Evolutionary conservation across 305 asterid species (phyloP).

Genomic region (Ilex paraguariensis): DNA sequence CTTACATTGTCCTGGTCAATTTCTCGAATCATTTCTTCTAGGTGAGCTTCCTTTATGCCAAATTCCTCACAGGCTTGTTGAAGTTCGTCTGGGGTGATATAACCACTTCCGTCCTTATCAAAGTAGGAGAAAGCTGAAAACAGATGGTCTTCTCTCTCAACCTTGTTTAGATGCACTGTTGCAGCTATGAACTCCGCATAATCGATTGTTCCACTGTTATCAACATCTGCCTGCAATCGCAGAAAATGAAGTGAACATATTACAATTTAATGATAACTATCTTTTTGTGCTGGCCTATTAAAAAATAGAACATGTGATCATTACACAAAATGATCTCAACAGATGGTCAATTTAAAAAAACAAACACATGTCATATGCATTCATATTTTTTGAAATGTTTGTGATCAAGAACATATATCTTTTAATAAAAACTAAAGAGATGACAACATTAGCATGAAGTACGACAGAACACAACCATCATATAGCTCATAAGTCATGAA

Average conservation of each 20-base stretch:
- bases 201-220: slow-evolving; percentile 72
- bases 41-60: slow-evolving; percentile 71
- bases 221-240: slow-evolving; percentile 57
- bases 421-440: no score
- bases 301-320: no score
- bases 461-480: no score
- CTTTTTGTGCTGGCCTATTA: no score
- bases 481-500: no score
- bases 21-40: slow-evolving; percentile 89
- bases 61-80: slow-evolving; percentile 48
- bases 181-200: slow-evolving; percentile 88
- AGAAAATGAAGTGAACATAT: slow-evolving; percentile 6
- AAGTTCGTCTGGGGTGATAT: slow-evolving; percentile 53
- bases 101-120: slow-evolving; percentile 90
- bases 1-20: slow-evolving; percentile 91
- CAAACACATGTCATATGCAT: no score
- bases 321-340: no score
- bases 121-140: slow-evolving; percentile 33
- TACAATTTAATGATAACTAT: background rate
- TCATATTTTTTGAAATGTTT: no score
- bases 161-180: slow-evolving; percentile 55
- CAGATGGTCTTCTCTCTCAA: slow-evolving; percentile 56
- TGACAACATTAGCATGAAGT: no score
- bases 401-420: no score
- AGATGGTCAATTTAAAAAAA: no score